These are phyloP conservation scores for Daldinia vernicosa DNA, from an alignment of 495 filamentous ascomycete genomes.

Conservation along the genomic window DNA sequence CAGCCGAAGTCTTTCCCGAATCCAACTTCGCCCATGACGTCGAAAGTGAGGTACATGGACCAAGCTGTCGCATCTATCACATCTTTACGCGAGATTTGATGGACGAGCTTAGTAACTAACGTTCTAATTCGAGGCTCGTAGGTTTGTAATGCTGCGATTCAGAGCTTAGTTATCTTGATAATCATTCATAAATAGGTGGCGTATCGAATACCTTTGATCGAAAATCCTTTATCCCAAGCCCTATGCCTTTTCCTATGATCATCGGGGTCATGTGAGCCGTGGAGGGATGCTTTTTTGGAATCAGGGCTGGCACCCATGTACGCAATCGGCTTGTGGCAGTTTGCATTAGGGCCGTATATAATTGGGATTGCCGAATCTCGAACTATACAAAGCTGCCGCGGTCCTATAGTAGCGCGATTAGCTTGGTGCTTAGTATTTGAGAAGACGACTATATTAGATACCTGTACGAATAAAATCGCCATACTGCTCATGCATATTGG, in stretches of 20 bases:
- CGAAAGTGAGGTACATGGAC: slow-evolving; percentile 47
- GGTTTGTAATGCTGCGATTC: slow-evolving; percentile 31
- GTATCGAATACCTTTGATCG: slow-evolving; percentile 39
- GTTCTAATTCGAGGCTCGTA: slow-evolving; percentile 41
- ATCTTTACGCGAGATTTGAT: slow-evolving; percentile 30
- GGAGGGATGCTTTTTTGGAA: slow-evolving; percentile 40
- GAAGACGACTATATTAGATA: background rate
- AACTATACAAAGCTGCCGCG: slow-evolving; percentile 51
- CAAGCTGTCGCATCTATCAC: slow-evolving; percentile 43
- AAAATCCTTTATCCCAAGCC: slow-evolving; percentile 49
- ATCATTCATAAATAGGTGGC: background rate
- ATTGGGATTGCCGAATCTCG: slow-evolving; percentile 44
- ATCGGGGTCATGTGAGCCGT: slow-evolving; percentile 37
- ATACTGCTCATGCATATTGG: slow-evolving; percentile 47
- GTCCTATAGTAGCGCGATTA: slow-evolving; percentile 15
- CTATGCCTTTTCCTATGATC: slow-evolving; percentile 47
- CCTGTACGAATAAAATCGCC: slow-evolving; percentile 55
- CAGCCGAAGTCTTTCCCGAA: slow-evolving; percentile 49
- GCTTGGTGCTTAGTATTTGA: background rate
- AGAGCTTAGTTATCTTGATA: background rate
- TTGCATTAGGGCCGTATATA: slow-evolving; percentile 48
- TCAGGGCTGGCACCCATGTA: slow-evolving; percentile 45
- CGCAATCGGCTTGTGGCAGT: slow-evolving; percentile 50
- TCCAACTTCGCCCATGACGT: slow-evolving; percentile 42
- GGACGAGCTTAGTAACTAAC: slow-evolving; percentile 43